Evolutionary conservation across 2,329 filamentous ascomycete genomes (phyloP).

Genomic region (Epichloe aotearoae): DNA sequence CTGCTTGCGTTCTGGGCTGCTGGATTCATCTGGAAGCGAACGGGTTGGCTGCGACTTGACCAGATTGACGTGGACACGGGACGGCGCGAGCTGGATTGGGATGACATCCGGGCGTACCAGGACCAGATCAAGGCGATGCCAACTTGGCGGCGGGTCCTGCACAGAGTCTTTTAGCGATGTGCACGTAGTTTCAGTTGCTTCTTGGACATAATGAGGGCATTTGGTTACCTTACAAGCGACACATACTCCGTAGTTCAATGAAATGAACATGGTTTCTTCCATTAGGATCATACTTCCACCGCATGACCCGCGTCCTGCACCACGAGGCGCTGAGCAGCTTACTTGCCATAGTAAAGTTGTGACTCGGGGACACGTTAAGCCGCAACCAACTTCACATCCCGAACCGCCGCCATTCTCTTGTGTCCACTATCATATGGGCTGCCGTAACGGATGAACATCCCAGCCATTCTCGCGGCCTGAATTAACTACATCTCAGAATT

Average conservation of each 20-base stretch:
- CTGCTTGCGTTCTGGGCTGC: constrained; percentile 39
- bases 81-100: constrained; percentile 39
- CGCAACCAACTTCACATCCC: no score
- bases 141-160: constrained; percentile 7
- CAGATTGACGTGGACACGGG: constrained; percentile 57
- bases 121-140: constrained; percentile 7
- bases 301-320: no score
- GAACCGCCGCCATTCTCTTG: no score
- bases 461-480: no score
- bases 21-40: constrained; percentile 53
- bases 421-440: no score
- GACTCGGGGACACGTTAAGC: no score
- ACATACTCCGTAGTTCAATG: not conserved
- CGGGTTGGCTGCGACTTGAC: constrained; percentile 41
- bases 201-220: not conserved
- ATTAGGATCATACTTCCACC: no score
- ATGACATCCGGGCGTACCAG: constrained; percentile 8
- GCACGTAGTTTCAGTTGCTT: not conserved
- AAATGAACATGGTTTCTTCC: not conserved
- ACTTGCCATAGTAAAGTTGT: no score
- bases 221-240: not conserved
- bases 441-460: no score
- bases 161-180: constrained; percentile 5
- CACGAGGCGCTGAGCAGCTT: no score
- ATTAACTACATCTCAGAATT: no score